Evolutionary conservation across 1,284 basidiomycete genomes (phyloP), one percentile per base, ranked within the genome.

Genomic region (Tylopilus orsonianus): DNA sequence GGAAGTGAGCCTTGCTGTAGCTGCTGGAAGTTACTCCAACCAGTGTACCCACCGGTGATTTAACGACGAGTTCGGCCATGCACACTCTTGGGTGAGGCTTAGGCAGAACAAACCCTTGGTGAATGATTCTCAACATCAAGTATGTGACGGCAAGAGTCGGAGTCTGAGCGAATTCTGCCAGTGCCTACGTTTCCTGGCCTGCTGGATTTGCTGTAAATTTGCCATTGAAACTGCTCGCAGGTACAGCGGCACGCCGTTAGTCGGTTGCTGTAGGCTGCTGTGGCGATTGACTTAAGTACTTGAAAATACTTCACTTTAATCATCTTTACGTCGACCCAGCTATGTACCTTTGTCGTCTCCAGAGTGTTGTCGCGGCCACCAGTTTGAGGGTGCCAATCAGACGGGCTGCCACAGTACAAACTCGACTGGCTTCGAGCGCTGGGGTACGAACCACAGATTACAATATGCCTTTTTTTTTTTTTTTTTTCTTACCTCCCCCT

Each of bases 91-190:
- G 9, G n/a, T n/a, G n/a, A n/a, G n/a, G n/a, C n/a, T n/a, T n/a
- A n/a, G n/a, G n/a, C n/a, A n/a, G n/a, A n/a, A n/a, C n/a, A n/a
- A n/a, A n/a, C n/a, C n/a, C n/a, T n/a, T n/a, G n/a, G n/a, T n/a
- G n/a, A n/a, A n/a, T n/a, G n/a, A n/a, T n/a, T n/a, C n/a, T n/a
- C n/a, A n/a, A n/a, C n/a, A n/a, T n/a, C n/a, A n/a, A n/a, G n/a
- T n/a, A n/a, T n/a, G n/a, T n/a, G n/a, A n/a, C 7, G 26, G 26
- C 10, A 5, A 37, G 41, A 56, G 41, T 32, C 14, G 30, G 27
- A 23, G 18, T 36, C 19, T 54, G 60, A 58, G 59, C 48, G 16
- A 58, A 49, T 64, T 64, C 48, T 44, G 59, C 57, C 19, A 50
- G 44, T 55, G 40, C 41, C 30, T 41, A 14, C 14, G 22, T 43